These are phyloP conservation scores for Aphanomyces stellatus DNA, from an alignment of 352 stramenopile species.

Conservation along the genomic window DNA sequence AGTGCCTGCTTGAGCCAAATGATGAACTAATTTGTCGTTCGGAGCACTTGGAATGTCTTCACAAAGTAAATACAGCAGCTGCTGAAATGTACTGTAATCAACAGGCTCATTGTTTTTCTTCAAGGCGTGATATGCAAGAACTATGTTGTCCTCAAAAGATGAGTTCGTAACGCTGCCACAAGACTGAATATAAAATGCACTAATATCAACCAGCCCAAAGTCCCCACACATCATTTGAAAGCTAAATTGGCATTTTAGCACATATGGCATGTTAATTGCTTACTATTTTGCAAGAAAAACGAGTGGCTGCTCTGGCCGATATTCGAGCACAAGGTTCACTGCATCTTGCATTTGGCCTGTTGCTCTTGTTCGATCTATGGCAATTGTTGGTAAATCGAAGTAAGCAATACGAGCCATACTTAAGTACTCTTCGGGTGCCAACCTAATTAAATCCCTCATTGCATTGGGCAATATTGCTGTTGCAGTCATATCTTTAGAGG, in stretches of 20 bases:
- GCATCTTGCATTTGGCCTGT: constrained; percentile 3
- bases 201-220: not conserved
- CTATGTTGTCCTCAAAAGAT: constrained; percentile 13
- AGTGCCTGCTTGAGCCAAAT: not conserved
- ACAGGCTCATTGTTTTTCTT: not conserved
- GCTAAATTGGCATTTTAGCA: not conserved
- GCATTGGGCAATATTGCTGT: not conserved
- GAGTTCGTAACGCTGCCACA: not conserved
- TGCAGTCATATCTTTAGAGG: not conserved
- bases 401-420: no score
- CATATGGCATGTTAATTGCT: not conserved
- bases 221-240: constrained; percentile 15
- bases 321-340: not conserved
- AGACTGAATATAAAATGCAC: constrained; percentile 4
- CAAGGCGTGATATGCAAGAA: constrained; percentile 8
- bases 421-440: constrained; percentile 10
- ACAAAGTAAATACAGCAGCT: not conserved
- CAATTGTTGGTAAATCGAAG: no score
- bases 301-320: constrained; percentile 4
- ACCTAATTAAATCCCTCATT: not conserved
- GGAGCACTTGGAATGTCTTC: constrained; percentile 1
- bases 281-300: constrained; percentile 10
- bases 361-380: constrained; percentile 5
- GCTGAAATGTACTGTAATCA: not conserved
- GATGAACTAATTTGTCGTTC: not conserved